Conservation (phyloP, 352 stramenopile species). For the Pythium pyrilobum region DNA sequence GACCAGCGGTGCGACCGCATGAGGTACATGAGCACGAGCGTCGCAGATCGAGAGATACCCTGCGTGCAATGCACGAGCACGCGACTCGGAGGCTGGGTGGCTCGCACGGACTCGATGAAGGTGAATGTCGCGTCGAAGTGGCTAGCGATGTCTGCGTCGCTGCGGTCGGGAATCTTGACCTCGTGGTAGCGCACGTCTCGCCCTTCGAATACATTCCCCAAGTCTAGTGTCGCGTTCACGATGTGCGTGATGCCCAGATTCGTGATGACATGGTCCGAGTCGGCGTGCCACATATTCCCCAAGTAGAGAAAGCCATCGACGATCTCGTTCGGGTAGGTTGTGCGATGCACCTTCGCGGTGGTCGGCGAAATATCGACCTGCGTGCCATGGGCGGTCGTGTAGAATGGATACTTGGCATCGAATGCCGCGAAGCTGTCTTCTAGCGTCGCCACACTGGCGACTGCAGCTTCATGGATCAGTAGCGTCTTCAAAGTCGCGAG, state of each 20-base stretch:
- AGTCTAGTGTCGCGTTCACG: constrained; percentile 53
- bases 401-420: constrained; percentile 56
- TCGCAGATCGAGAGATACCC: constrained; percentile 63
- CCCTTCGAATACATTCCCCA: constrained; percentile 51
- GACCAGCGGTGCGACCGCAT: constrained; percentile 55
- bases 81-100: constrained; percentile 18
- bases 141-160: constrained; percentile 34
- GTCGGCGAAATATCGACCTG: too few relatives aligned
- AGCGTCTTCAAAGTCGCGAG: constrained; percentile 32
- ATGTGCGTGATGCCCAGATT: constrained; percentile 70
- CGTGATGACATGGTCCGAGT: constrained; percentile 39
- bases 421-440: constrained; percentile 38
- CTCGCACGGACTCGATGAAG: constrained; percentile 32
- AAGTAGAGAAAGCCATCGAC: constrained; percentile 58
- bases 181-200: constrained; percentile 53
- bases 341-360: constrained; percentile 1
- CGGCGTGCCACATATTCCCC: constrained; percentile 72
- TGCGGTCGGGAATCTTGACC: constrained; percentile 44
- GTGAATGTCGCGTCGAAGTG: constrained; percentile 41
- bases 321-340: constrained; percentile 74
- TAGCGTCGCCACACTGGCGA: constrained; percentile 40
- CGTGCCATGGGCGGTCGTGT: constrained; percentile 22
- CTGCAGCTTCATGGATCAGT: constrained; percentile 39
- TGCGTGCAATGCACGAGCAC: constrained; percentile 74
- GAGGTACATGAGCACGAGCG: constrained; percentile 63